These are phyloP conservation scores for Psilocybe sp. DNA, from an alignment of 768 basidiomycete species.

Conservation along the genomic window DNA sequence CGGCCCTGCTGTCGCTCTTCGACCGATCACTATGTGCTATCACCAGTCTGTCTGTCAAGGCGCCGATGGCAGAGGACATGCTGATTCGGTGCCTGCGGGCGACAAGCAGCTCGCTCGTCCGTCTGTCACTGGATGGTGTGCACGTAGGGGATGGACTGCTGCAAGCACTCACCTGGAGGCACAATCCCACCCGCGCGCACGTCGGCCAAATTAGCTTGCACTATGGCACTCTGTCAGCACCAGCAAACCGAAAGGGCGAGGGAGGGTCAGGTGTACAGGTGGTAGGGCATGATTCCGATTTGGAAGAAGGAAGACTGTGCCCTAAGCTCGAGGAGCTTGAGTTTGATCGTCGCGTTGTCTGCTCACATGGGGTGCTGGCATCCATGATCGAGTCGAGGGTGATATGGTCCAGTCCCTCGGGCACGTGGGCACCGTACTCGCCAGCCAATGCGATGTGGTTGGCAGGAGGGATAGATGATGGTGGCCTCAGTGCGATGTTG, in stretches of 20 bases:
- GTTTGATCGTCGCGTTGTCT: constrained; percentile 19
- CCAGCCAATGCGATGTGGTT: neutral
- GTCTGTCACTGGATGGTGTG: constrained; percentile 22
- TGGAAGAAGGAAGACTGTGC: constrained; percentile 9
- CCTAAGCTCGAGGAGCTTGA: constrained; percentile 20
- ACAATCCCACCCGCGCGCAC: neutral
- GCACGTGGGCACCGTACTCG: neutral
- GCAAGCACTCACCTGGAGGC: constrained; percentile 16
- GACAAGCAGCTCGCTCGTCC: constrained; percentile 20
- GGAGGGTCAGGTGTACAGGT: neutral
- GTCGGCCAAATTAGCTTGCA: too few relatives aligned
- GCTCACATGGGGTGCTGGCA: constrained; percentile 15
- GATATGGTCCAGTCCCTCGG: neutral
- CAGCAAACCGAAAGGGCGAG: neutral
- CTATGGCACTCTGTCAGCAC: too few relatives aligned
- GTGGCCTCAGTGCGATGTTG: neutral
- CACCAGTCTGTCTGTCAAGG: constrained; percentile 23
- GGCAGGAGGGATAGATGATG: neutral
- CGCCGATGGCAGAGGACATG: constrained; percentile 25
- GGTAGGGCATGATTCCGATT: neutral
- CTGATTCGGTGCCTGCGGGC: constrained; percentile 23
- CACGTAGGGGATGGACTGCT: constrained; percentile 22
- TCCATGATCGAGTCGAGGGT: constrained; percentile 23
- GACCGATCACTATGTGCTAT: constrained; percentile 28
- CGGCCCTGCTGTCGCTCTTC: constrained; percentile 24